Base-by-base conservation (phyloP, 306 rosid species). In the Fragaria ananassa region DNA sequence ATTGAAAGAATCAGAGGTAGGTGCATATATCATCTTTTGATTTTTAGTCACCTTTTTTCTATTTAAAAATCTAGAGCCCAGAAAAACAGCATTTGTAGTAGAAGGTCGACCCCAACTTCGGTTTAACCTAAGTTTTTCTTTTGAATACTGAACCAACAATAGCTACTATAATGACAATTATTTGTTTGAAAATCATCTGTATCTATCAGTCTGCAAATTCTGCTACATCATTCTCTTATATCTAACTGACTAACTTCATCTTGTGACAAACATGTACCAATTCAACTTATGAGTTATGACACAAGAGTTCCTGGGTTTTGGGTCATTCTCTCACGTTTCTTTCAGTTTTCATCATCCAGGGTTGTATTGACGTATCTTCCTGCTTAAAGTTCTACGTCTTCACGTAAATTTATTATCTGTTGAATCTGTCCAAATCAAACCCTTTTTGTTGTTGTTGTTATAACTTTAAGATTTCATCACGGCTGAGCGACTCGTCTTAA, bases 261-360 rank as follows among this genome's bases (percentile, higher is more conserved):
- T 5, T 71, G 19, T 51, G 17, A 51, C 31, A 34, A 2, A 71
- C 10, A 51, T 17, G 21, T 14, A 34, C 10, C 19, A 35, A 31
- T 63, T 63, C 45, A 63, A 34, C 39, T 5, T 12, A 76, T 79
- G 70, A 34, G n/a, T 5, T 12, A 76, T 79, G 70, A 79, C 84
- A 15, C 74, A 35, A 27, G 77, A 81, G 67, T 53, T 79, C 19
- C 47, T 57, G 5, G 10, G 31, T 45, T 31, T 13, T 46, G 29
- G 46, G 72, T 58, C 68, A 75, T 70, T 37, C 58, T 83, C 62
- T 50, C n/a, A 75, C 11, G 42, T 34, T 44, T 65, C 44, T 29
- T 70, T 70, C 17, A 1, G 44, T 70, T 29, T 3, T 31, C 74
- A 50, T 18, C 27, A 17, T 70, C 42, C n/a, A 10, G 54, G 39